These are phyloP conservation scores for Ganoderma lucidum DNA, from an alignment of 1,284 basidiomycete genomes.

Conservation along the genomic window DNA sequence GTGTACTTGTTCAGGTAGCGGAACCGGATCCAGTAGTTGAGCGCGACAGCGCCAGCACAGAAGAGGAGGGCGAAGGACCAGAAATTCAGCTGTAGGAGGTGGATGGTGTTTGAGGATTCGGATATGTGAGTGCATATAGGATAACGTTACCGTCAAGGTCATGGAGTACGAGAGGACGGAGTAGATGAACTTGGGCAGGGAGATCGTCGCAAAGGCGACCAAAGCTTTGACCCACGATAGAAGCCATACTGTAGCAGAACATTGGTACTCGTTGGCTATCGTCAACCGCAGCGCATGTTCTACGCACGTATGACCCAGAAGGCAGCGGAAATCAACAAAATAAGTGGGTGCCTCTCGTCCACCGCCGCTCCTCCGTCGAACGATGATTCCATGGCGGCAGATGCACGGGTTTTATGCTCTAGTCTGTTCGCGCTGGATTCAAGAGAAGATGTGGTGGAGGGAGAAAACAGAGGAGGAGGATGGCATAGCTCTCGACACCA, in stretches of 20 bases:
- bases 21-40: slow-evolving; percentile 89
- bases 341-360: slow-evolving; percentile 63
- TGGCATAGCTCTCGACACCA: background rate
- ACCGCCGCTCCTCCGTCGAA: slow-evolving; percentile 14
- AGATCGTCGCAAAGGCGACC: slow-evolving; percentile 82
- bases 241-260: slow-evolving; percentile 68
- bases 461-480: background rate
- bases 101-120: background rate
- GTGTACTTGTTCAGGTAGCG: slow-evolving; percentile 82
- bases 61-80: slow-evolving; percentile 88
- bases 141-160: slow-evolving; percentile 75
- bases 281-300: slow-evolving; percentile 4
- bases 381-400: slow-evolving; percentile 28
- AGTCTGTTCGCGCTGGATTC: no score
- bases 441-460: background rate
- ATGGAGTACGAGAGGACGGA: slow-evolving; percentile 87
- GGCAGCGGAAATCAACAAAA: slow-evolving; percentile 81
- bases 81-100: slow-evolving; percentile 75
- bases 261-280: background rate
- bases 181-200: slow-evolving; percentile 79
- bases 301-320: slow-evolving; percentile 83
- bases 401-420: background rate
- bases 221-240: slow-evolving; percentile 78
- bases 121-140: background rate
- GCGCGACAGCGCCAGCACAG: slow-evolving; percentile 64